Conservation (phyloP, 345 rosid genomes). For the Erucastrum elatum region DNA sequence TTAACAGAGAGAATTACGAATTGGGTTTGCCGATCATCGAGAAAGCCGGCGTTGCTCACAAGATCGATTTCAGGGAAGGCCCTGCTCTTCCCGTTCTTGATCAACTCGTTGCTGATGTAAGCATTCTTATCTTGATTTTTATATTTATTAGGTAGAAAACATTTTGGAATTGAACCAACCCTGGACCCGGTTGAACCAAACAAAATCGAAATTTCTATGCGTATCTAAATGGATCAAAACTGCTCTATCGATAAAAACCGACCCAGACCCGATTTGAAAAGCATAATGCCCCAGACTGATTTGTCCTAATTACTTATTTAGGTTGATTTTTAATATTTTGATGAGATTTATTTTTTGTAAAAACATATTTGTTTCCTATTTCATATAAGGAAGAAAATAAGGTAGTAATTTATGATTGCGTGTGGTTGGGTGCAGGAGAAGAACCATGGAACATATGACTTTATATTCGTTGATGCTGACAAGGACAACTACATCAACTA, state of each 20-base stretch:
- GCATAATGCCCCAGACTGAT: not conserved
- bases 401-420: not conserved
- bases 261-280: too few species aligned
- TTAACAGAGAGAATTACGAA: constrained; percentile 86
- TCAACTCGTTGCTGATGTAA: constrained; percentile 78
- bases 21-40: constrained; percentile 85
- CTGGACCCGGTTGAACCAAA: too few species aligned
- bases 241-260: too few species aligned
- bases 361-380: not conserved
- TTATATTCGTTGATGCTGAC: constrained; percentile 97
- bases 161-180: not conserved
- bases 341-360: not conserved
- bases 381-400: not conserved
- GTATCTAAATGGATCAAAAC: not conserved
- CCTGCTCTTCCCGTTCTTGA: constrained; percentile 98
- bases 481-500: constrained; percentile 94
- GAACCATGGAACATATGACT: constrained; percentile 74
- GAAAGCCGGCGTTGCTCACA: constrained; percentile 97
- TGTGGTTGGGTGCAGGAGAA: constrained; percentile 56
- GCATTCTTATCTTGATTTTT: not conserved
- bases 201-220: too few species aligned
- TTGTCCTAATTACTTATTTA: not conserved
- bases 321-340: not conserved
- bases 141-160: not conserved
- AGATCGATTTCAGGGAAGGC: constrained; percentile 92